Conservation (phyloP, 1,139 yeast species). For the Pichia sp. region DNA sequence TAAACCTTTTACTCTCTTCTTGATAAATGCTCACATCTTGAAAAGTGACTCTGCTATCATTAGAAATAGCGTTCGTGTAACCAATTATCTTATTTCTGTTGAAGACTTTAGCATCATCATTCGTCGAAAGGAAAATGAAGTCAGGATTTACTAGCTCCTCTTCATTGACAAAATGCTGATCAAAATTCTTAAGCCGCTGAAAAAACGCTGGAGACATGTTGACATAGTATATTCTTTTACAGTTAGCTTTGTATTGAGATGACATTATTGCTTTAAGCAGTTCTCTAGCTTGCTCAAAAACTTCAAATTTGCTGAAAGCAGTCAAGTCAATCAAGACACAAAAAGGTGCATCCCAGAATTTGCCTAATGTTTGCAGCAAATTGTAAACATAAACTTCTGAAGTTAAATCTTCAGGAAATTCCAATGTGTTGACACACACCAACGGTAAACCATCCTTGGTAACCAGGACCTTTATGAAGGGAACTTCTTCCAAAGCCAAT, state of each 20-base stretch:
- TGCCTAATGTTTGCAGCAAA: conserved; percentile 62
- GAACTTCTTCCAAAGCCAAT: conserved; percentile 44
- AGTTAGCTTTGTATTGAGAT: conserved; percentile 48
- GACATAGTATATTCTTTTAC: conserved; percentile 53
- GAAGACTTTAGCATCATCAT: conserved; percentile 46
- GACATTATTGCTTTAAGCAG: conserved; percentile 42
- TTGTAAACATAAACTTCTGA: conserved; percentile 56
- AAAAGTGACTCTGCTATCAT: conserved; percentile 61
- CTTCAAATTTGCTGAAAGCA: conserved; percentile 40
- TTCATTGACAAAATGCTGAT: conserved; percentile 4
- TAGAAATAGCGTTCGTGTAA: conserved; percentile 35
- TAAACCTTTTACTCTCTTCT: conserved; percentile 36
- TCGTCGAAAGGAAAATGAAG: conserved; percentile 24
- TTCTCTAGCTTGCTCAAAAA: conserved; percentile 28
- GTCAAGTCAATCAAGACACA: conserved; percentile 68
- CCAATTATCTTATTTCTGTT: conserved; percentile 48
- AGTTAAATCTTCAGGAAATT: conserved; percentile 42
- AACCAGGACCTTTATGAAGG: conserved; percentile 59
- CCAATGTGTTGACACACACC: conserved; percentile 49
- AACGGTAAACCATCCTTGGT: conserved; percentile 72
- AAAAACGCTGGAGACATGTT: conserved; percentile 49
- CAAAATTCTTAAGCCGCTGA: conserved; percentile 17
- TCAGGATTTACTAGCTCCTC: conserved; percentile 19
- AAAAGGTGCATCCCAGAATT: conserved; percentile 69
- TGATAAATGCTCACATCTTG: conserved; percentile 54